Conservation (phyloP, 2,329 filamentous ascomycete species). For the Penicillium sp. region DNA sequence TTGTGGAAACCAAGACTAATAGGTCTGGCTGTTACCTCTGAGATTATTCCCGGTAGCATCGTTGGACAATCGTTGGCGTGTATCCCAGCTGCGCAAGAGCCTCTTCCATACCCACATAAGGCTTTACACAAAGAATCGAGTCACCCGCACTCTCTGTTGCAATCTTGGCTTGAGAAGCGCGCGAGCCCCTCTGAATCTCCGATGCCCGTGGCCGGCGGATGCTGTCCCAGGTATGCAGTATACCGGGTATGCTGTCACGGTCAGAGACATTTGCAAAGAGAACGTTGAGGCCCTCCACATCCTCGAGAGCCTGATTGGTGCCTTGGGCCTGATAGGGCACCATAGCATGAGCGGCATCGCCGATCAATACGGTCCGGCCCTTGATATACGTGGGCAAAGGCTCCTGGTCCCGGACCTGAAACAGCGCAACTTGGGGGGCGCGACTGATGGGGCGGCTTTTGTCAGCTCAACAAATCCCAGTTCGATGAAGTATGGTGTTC, state of each 20-base stretch:
- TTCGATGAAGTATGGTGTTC: too few relatives aligned
- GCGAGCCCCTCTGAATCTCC: not conserved
- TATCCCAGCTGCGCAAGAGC: not conserved
- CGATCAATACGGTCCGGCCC: constrained; percentile 19
- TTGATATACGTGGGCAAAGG: constrained; percentile 11
- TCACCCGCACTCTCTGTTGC: not conserved
- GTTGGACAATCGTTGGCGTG: too few relatives aligned
- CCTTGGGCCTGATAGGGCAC: constrained; percentile 41
- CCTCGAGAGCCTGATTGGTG: constrained; percentile 39
- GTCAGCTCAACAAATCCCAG: not conserved
- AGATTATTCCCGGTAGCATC: too few relatives aligned
- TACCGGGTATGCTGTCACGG: not conserved
- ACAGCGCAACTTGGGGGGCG: not conserved
- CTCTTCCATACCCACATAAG: not conserved
- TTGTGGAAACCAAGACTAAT: too few relatives aligned
- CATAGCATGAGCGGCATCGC: constrained; percentile 23
- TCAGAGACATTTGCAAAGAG: constrained; percentile 16
- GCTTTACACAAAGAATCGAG: not conserved
- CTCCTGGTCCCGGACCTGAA: not conserved
- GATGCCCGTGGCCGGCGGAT: not conserved
- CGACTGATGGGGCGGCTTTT: not conserved
- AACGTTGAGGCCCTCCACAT: constrained; percentile 35
- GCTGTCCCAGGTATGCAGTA: not conserved
- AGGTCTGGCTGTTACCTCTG: too few relatives aligned
- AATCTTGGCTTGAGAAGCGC: not conserved